phyloP scores from a whole-genome alignment of 495 filamentous ascomycete species.

The Staphylotrichum longicolle region DNA sequence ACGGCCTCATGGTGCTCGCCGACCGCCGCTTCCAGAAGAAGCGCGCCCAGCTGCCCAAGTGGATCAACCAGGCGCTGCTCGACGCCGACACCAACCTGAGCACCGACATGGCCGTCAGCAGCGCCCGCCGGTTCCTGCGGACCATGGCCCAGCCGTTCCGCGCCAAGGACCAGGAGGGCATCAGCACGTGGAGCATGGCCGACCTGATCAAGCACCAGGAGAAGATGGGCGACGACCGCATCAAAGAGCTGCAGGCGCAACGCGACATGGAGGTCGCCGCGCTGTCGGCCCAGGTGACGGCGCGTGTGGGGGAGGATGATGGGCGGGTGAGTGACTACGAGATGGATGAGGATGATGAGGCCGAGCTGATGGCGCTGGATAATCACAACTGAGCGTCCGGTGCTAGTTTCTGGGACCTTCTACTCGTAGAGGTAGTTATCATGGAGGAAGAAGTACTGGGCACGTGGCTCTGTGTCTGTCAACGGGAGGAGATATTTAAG shows the following conservation, averaged over 20 bases:
- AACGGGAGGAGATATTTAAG: too few species aligned
- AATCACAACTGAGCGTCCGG: background rate
- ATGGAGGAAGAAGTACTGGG: too few species aligned
- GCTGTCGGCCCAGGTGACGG: slow-evolving; percentile 18
- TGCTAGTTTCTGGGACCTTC: too few species aligned
- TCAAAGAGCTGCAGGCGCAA: slow-evolving; percentile 40
- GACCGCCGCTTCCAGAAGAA: slow-evolving; percentile 91
- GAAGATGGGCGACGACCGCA: slow-evolving; percentile 65
- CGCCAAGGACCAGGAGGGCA: slow-evolving; percentile 78
- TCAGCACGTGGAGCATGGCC: slow-evolving; percentile 82
- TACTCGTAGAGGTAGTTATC: too few species aligned
- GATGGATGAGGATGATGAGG: slow-evolving; percentile 58
- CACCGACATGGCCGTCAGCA: slow-evolving; percentile 91
- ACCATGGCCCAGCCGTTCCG: slow-evolving; percentile 90
- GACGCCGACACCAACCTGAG: slow-evolving; percentile 84
- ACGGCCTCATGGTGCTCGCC: slow-evolving; percentile 86
- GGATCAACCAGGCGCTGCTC: slow-evolving; percentile 87
- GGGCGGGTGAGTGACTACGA: slow-evolving; percentile 53
- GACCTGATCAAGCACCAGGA: slow-evolving; percentile 76
- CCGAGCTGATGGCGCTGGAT: slow-evolving; percentile 64
- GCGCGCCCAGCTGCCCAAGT: slow-evolving; percentile 85
- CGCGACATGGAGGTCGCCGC: slow-evolving; percentile 23
- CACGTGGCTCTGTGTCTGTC: too few species aligned
- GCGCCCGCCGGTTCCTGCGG: slow-evolving; percentile 82
- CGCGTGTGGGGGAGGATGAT: slow-evolving; percentile 2